Evolutionary conservation across 2,329 filamentous ascomycete genomes (phyloP).

Genomic region (Pseudogymnoascus pannorum): DNA sequence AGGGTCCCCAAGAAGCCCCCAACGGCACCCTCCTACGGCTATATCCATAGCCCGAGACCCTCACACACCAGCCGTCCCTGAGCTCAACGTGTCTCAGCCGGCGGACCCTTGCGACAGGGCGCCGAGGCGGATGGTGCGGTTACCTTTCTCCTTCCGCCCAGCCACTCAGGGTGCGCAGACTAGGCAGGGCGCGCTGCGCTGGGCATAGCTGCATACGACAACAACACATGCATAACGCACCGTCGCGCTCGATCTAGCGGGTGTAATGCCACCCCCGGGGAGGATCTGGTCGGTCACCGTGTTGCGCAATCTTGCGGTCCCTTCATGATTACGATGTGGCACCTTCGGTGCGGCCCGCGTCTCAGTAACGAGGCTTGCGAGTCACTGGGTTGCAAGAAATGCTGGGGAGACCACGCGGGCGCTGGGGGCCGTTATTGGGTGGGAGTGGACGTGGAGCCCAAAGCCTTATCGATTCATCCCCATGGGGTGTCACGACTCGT

Average conservation of each 20-base stretch:
- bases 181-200: not conserved
- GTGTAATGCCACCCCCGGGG: not conserved
- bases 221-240: conserved; percentile 7
- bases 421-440: not conserved
- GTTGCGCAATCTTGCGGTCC: conserved; percentile 1
- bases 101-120: not conserved
- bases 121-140: conserved; percentile 1
- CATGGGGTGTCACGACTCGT: conserved; percentile 3
- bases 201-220: conserved; percentile 5
- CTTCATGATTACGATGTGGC: not conserved
- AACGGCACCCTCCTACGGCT: conserved; percentile 4
- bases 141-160: not conserved
- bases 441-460: not conserved
- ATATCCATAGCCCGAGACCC: not conserved
- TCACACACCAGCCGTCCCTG: not conserved
- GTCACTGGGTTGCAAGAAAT: not conserved
- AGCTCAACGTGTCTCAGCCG: conserved; percentile 1
- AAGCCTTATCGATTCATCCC: conserved; percentile 4
- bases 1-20: not conserved
- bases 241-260: not conserved
- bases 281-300: not conserved
- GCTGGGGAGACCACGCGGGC: conserved; percentile 3
- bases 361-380: conserved; percentile 1
- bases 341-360: conserved; percentile 7
- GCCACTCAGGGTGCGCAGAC: not conserved